Evolutionary conservation across 164 flowering plant genomes (phyloP), one percentile per base, ranked within the genome.

Genomic region (Nelumbo lutea): DNA sequence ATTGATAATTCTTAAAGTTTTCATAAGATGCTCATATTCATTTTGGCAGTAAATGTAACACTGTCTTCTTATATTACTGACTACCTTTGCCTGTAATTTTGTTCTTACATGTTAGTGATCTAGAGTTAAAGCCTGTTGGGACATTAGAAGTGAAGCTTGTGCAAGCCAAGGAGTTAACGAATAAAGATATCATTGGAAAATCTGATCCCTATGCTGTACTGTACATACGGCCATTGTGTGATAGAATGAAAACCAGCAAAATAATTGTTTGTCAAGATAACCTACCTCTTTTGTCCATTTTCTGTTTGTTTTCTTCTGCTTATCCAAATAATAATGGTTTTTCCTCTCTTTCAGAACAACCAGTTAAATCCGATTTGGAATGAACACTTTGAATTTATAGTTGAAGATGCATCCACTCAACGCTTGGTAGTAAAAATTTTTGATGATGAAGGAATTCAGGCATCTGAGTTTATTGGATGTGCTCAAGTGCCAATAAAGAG

Each of bases 301-400:
- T 58, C 70, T 61, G 57, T 52, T 27, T 69, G 59, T 43, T 14
- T 53, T 51, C 5, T n/a, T 50, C 27, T 27, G 27, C 14, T 53
- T 42, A 59, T 61, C 9, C 45, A 63, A 48, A 15, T 42, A 43
- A 67, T 38, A 69, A 0, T 65, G 14, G 9, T 6, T 42, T 67
- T 43, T 59, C 67, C 71, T 75, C 27, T 27, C 27, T 10, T 77
- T 59, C 89, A 96, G 99, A 90, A 81, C 82, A 96, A 96, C 70
- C 85, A 96, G 61, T 75, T 96, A 79, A 91, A 93, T 78, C 99
- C 99, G 55, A 75, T 96, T 47, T 96, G 99, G 99, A 96, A 96
- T 72, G 98, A 96, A 71, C 97, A 96, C 82, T 96, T 84, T 67
- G 97, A 93, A 68, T 96, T 93, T 76, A 71, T 84, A 46, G 88